Percentiles rank a stretch among this genome's conserved stretches.
Conservation (phyloP, 352 stramenopile genomes). For the Phytophthora melonis region DNA sequence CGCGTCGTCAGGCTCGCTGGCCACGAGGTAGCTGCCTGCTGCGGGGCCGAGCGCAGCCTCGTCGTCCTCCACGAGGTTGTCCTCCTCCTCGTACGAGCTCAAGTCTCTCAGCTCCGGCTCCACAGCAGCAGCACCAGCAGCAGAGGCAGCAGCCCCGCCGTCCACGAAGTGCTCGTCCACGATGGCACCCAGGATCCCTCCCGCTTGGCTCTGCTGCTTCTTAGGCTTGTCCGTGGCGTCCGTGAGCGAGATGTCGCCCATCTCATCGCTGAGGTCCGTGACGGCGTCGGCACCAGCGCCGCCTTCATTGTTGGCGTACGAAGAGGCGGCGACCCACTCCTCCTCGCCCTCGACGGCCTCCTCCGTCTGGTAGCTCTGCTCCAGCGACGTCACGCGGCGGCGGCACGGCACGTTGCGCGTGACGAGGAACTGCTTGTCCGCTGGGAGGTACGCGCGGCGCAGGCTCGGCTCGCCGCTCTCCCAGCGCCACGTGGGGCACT, state of each 20-base stretch:
- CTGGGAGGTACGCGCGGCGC: constrained; percentile 74
- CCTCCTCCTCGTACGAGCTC: constrained; percentile 77
- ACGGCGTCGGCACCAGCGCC: constrained; percentile 20
- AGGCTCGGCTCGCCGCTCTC: constrained; percentile 73
- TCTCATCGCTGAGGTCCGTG: constrained; percentile 61
- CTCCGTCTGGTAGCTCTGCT: constrained; percentile 81
- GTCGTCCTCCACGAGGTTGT: constrained; percentile 82
- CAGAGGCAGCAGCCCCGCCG: neutral
- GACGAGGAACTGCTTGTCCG: constrained; percentile 91
- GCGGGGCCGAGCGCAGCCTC: constrained; percentile 52
- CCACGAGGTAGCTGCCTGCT: constrained; percentile 60
- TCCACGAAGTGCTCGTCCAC: constrained; percentile 77
- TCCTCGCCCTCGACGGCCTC: constrained; percentile 82
- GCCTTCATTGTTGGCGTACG: constrained; percentile 61
- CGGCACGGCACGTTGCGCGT: constrained; percentile 92
- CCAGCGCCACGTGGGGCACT: constrained; percentile 97
- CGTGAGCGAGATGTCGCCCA: constrained; percentile 70
- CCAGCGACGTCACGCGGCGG: constrained; percentile 77
- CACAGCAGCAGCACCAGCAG: neutral
- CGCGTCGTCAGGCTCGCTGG: constrained; percentile 83
- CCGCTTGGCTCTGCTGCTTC: neutral
- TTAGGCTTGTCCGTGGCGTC: constrained; percentile 42
- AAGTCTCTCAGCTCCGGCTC: constrained; percentile 56
- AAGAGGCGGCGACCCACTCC: constrained; percentile 92
- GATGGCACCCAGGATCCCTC: constrained; percentile 69